phyloP scores from a whole-genome alignment of 768 basidiomycete genomes.

The Suillus ampliporus region DNA sequence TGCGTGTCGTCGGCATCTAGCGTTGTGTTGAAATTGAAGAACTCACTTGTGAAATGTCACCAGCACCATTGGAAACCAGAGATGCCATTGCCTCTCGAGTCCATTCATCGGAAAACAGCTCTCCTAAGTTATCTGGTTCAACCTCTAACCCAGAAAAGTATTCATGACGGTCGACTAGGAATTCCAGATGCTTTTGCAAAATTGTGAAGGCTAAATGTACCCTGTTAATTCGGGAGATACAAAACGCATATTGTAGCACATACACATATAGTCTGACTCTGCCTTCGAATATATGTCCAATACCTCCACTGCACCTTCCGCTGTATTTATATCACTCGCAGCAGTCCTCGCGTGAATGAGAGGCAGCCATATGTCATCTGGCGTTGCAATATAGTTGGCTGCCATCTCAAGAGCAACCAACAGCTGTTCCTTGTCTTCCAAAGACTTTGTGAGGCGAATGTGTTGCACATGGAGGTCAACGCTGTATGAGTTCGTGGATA shows the following conservation, averaged over 20 bases:
- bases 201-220: conserved; percentile 70
- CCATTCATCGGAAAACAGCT: conserved; percentile 66
- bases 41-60: conserved; percentile 65
- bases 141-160: conserved; percentile 41
- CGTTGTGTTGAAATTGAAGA: conserved; percentile 4
- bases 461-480: conserved; percentile 70
- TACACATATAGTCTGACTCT: conserved; percentile 81
- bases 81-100: conserved; percentile 59
- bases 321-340: conserved; percentile 55
- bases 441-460: conserved; percentile 61
- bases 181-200: conserved; percentile 69
- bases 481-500: conserved; percentile 66
- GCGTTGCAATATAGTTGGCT: conserved; percentile 63
- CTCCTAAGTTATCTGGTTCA: conserved; percentile 57
- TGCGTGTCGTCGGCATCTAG: conserved; percentile 36
- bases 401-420: conserved; percentile 70
- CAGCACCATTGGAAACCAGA: conserved; percentile 60
- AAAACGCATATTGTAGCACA: conserved; percentile 34
- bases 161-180: conserved; percentile 50
- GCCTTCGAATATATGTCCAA: conserved; percentile 68
- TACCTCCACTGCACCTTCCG: conserved; percentile 57
- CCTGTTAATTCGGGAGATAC: background rate
- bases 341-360: conserved; percentile 61
- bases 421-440: conserved; percentile 64
- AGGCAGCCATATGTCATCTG: conserved; percentile 77